phyloP scores from a whole-genome alignment of 805 yeast species.

The Wickerhamomyces alni region DNA sequence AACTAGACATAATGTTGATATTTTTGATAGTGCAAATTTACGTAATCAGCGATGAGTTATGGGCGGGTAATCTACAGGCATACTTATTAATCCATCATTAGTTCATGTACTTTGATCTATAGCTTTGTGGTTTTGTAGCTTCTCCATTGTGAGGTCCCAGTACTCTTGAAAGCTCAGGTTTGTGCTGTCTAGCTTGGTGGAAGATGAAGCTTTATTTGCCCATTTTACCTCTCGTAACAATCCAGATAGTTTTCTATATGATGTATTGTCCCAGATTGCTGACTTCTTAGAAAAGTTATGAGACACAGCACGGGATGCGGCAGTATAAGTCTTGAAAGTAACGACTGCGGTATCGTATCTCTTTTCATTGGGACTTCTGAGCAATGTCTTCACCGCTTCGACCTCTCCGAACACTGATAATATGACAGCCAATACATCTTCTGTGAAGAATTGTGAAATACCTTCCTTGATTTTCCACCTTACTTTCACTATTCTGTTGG shows the following conservation, averaged over 20 bases:
- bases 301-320: constrained; percentile 11
- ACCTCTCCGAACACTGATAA: constrained; percentile 20
- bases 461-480: constrained; percentile 20
- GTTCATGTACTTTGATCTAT: no score
- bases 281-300: constrained; percentile 13
- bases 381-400: constrained; percentile 7
- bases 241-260: constrained; percentile 17
- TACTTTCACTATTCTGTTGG: constrained; percentile 12
- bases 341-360: constrained; percentile 15
- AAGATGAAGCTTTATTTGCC: constrained; percentile 1
- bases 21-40: no score
- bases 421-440: constrained; percentile 18
- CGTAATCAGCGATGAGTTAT: neutral
- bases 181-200: constrained; percentile 3
- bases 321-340: constrained; percentile 1
- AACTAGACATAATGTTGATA: no score
- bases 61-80: neutral
- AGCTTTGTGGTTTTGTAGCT: constrained; percentile 2
- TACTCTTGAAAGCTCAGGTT: constrained; percentile 14
- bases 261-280: constrained; percentile 15
- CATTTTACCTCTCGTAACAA: constrained; percentile 17
- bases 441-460: constrained; percentile 15
- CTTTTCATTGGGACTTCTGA: constrained; percentile 7
- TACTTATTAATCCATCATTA: no score
- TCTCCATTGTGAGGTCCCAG: constrained; percentile 8